Evolutionary conservation across 2,329 filamentous ascomycete species (phyloP), one percentile per base, ranked within the genome.

Genomic region (Pezicula neosporulosa): DNA sequence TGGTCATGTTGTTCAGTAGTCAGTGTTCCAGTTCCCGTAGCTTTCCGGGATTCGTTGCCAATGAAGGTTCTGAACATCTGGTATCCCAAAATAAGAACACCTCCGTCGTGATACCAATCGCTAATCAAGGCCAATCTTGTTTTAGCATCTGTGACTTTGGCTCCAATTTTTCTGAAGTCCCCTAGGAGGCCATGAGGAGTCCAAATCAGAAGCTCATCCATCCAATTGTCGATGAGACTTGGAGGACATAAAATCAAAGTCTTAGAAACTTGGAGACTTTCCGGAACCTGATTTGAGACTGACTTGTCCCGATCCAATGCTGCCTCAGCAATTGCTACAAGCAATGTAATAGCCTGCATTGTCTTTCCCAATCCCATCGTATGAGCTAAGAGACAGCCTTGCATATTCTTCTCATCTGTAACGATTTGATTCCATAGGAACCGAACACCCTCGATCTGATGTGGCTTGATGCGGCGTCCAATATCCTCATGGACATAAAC

Each of bases 351-450:
- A 73, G 90, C 82, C 71, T 96, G 91, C 85, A 96, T 90, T 0
- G 91, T 95, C 72, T 96, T 97, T 15, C 91, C 91, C 2, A 96
- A 72, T 1, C 92, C 92, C 91, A 96, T 96, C 0, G 89, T 90
- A 66, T 96, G 91, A 6, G 91, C 88, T 18, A 96, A 75, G 12
- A 96, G 76, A 63, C 89, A 95, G 2, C 91, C 91, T 67, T 91
- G 85, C 16, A 77, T 76, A 5, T 74, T 71, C 4, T 76, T 71
- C 2, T 73, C 66, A 50, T 84, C 57, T 30, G 78, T 76, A 6
- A 93, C 81, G 42, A 96, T 73, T 56, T 93, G 87, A 58, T 90
- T 85, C 90, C 92, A 97, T 75, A 97, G 81, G 68, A 96, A 96
- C 10, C 86, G 85, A 18, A 96, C 82, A 1, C 92, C 92, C 1